Evolutionary conservation across 441 rosid genomes (phyloP).

Genomic region (Populus tomentosa): DNA sequence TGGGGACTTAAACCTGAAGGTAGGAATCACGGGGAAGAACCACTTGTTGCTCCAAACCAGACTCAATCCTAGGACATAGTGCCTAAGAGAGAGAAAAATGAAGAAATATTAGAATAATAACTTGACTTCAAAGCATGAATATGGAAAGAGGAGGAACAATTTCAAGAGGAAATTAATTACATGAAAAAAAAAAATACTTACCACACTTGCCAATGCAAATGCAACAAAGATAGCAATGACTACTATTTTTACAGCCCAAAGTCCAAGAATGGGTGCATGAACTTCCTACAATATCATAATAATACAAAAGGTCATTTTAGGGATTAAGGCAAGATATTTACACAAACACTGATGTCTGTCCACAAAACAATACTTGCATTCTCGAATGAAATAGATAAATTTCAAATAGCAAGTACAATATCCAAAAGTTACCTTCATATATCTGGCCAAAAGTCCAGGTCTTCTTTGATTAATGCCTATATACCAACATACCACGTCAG

Average conservation of each 20-base stretch:
- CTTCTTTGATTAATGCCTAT: slow-evolving; percentile 50
- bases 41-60: slow-evolving; percentile 94
- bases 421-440: slow-evolving; percentile 70
- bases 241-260: slow-evolving; percentile 69
- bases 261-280: slow-evolving; percentile 78
- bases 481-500: slow-evolving; percentile 23
- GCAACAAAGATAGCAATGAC: slow-evolving; percentile 71
- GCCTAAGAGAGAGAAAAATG: slow-evolving; percentile 36
- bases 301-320: neutral
- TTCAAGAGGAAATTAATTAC: neutral
- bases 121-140: neutral
- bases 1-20: slow-evolving; percentile 64
- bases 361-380: neutral
- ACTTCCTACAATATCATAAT: slow-evolving; percentile 49
- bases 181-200: slow-evolving; percentile 38
- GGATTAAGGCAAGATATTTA: neutral
- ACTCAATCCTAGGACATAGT: slow-evolving; percentile 69
- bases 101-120: neutral
- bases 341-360: neutral
- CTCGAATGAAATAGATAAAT: neutral
- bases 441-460: slow-evolving; percentile 70
- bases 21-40: slow-evolving; percentile 95
- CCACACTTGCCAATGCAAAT: slow-evolving; percentile 75
- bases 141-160: neutral
- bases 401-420: neutral